phyloP scores from a whole-genome alignment of 2,329 filamentous ascomycete genomes.

The Colletotrichum sp. region DNA sequence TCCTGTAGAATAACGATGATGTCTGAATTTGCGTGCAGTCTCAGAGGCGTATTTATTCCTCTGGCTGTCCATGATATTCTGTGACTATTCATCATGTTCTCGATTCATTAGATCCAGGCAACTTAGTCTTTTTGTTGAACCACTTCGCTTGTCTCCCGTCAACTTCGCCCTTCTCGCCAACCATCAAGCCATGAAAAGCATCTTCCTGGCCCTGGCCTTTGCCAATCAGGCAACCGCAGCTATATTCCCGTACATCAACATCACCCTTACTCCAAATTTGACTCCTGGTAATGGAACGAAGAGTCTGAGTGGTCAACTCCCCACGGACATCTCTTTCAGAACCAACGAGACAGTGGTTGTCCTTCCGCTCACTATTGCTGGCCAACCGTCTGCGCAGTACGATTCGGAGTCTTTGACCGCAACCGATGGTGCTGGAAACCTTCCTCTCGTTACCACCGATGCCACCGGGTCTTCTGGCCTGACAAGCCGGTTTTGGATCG shows the following conservation, averaged over 20 bases:
- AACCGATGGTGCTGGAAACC: not conserved
- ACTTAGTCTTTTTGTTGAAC: not conserved
- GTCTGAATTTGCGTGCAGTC: not conserved
- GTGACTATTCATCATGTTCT: not conserved
- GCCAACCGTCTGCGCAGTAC: not conserved
- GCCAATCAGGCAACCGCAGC: not conserved
- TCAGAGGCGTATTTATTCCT: not conserved
- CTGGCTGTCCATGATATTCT: not conserved
- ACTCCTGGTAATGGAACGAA: not conserved
- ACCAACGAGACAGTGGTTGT: not conserved
- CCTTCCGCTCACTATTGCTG: not conserved
- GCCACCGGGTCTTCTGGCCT: not conserved
- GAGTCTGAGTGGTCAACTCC: not conserved
- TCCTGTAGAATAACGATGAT: not conserved
- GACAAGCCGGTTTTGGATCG: not conserved
- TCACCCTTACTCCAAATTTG: not conserved
- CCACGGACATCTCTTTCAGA: not conserved
- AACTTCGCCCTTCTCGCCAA: not conserved
- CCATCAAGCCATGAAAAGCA: not conserved
- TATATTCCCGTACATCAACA: not conserved
- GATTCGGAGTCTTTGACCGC: not conserved
- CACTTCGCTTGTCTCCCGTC: not conserved
- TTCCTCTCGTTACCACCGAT: not conserved
- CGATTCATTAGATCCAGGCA: accelerated
- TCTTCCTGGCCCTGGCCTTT: not conserved